phyloP scores from a whole-genome alignment of 2,329 filamentous ascomycete genomes.

The Calonectria pseudoreteaudii region DNA sequence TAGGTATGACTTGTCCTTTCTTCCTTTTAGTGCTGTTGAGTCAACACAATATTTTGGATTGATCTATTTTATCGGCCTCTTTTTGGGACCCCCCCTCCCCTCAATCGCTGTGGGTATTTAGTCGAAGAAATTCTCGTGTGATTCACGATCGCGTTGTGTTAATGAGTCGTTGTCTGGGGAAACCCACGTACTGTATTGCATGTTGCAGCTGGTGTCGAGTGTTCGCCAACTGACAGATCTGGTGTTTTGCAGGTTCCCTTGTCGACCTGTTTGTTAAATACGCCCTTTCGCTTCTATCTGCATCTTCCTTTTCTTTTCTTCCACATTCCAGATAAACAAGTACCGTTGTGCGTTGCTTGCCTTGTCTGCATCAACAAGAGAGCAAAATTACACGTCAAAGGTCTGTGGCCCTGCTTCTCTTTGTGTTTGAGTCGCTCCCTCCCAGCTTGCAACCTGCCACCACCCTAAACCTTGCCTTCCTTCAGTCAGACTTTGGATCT shows the following conservation, averaged over 20 bases:
- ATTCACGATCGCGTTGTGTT: not conserved
- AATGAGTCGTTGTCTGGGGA: not conserved
- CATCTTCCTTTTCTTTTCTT: not conserved
- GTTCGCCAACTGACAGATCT: constrained; percentile 16
- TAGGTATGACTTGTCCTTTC: not conserved
- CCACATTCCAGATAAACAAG: not conserved
- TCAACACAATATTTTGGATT: not conserved
- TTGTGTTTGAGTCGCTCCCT: not conserved
- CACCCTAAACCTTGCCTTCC: not conserved
- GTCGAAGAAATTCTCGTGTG: not conserved
- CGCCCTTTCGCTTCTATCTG: not conserved
- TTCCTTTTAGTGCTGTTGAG: not conserved
- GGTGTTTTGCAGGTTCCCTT: not conserved
- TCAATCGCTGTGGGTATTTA: not conserved
- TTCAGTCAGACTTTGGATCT: not conserved
- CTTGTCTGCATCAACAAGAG: not conserved
- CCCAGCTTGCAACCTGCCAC: not conserved
- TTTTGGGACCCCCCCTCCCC: no score
- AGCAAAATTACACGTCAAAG: not conserved
- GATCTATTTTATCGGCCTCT: not conserved
- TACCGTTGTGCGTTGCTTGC: not conserved
- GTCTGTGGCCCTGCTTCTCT: not conserved
- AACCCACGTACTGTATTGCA: not conserved
- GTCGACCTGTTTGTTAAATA: constrained; percentile 11
- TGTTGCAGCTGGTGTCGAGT: not conserved